phyloP scores from a whole-genome alignment of 2,329 filamentous ascomycete genomes.

The Xylariales sp. region DNA sequence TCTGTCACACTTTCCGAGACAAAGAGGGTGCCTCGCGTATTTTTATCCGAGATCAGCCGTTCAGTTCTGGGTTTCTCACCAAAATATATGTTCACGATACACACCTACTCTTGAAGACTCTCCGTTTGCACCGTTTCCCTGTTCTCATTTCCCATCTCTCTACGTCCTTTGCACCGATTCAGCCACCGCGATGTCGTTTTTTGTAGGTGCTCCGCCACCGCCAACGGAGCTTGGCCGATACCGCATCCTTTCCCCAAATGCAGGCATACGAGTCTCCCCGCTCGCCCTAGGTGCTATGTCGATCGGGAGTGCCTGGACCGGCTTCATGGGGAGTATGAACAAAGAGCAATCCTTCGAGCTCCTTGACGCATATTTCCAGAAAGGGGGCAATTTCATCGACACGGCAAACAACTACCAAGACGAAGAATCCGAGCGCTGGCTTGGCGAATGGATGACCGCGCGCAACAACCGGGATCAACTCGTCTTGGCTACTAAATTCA shows the following conservation, averaged over 20 bases:
- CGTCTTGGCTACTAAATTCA: slow-evolving; percentile 68
- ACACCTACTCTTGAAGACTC: too few species aligned
- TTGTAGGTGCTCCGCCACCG: slow-evolving; percentile 51
- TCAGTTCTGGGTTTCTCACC: too few species aligned
- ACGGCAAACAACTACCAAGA: slow-evolving; percentile 69
- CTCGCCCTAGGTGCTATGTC: slow-evolving; percentile 66
- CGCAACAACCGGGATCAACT: slow-evolving; percentile 64
- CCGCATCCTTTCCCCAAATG: slow-evolving; percentile 62
- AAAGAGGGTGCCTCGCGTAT: too few species aligned
- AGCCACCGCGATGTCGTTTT: slow-evolving; percentile 22
- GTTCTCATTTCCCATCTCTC: too few species aligned
- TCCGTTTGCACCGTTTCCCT: too few species aligned
- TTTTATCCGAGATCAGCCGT: too few species aligned
- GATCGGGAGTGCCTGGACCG: slow-evolving; percentile 59
- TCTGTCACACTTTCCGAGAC: neutral
- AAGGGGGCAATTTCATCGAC: slow-evolving; percentile 77
- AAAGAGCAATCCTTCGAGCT: slow-evolving; percentile 67
- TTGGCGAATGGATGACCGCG: slow-evolving; percentile 67
- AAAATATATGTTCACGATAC: too few species aligned
- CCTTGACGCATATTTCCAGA: slow-evolving; percentile 66
- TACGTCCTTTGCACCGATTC: neutral
- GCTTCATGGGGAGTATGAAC: slow-evolving; percentile 62
- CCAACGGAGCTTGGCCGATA: slow-evolving; percentile 64
- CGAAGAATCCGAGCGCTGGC: slow-evolving; percentile 66
- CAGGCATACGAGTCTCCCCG: slow-evolving; percentile 64